A percentile compares a stretch with the other conserved stretches of the same genome.
Evolutionary conservation across 2,329 filamentous ascomycete species (phyloP).

Genomic region (Fusarium sp.): DNA sequence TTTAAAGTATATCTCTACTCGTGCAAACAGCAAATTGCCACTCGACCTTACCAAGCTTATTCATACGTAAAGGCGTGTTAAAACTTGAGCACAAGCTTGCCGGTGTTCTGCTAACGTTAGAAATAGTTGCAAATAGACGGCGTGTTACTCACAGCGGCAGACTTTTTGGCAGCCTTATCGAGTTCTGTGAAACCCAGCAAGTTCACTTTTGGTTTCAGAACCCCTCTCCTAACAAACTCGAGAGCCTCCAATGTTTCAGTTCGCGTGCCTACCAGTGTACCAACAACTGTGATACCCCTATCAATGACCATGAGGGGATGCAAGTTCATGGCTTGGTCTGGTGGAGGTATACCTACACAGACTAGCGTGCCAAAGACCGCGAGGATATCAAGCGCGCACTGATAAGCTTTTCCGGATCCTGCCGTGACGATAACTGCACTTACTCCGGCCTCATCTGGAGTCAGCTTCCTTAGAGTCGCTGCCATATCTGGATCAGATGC

Average conservation of each 20-base stretch:
- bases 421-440: slow-evolving; percentile 49
- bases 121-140: not conserved
- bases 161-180: not conserved
- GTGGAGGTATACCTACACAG: slow-evolving; percentile 52
- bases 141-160: not conserved
- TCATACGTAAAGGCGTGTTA: too few relatives aligned
- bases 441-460: slow-evolving; percentile 6
- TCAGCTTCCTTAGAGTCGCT: slow-evolving; percentile 10
- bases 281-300: slow-evolving; percentile 49
- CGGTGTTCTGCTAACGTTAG: not conserved
- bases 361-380: slow-evolving; percentile 53
- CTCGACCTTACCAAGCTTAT: too few relatives aligned
- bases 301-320: slow-evolving; percentile 53
- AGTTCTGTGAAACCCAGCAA: not conserved
- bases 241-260: slow-evolving; percentile 55
- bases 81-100: slow-evolving; percentile 11
- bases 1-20: too few relatives aligned
- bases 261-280: slow-evolving; percentile 52
- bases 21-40: too few relatives aligned
- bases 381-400: slow-evolving; percentile 46
- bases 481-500: slow-evolving; percentile 3
- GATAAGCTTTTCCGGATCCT: slow-evolving; percentile 47
- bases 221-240: slow-evolving; percentile 50
- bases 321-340: slow-evolving; percentile 40
- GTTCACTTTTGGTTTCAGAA: slow-evolving; percentile 19